A percentile compares a stretch with the other conserved stretches of the same genome.
Conservation (phyloP, 495 filamentous ascomycete species). For the Xylaria bambusicola region DNA sequence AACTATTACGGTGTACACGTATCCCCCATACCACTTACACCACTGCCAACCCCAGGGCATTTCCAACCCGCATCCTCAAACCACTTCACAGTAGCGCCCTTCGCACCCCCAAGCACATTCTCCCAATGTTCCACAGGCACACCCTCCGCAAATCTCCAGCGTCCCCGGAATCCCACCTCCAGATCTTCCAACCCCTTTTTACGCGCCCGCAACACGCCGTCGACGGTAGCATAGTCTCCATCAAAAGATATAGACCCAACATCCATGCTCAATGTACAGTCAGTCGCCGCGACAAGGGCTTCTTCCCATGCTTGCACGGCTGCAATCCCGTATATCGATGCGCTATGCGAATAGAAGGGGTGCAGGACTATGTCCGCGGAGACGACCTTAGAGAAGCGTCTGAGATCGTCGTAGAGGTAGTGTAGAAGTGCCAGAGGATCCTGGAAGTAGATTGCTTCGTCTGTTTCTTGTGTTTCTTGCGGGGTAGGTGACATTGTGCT, state of each 20-base stretch:
- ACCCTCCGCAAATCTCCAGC: background rate
- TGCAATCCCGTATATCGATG: conserved; percentile 19
- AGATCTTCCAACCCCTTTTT: background rate
- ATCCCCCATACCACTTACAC: too few species aligned
- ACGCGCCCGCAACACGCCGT: conserved; percentile 7
- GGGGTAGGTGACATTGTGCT: too few species aligned
- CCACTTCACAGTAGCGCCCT: background rate
- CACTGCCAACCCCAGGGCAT: too few species aligned
- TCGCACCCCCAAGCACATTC: background rate
- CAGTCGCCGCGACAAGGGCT: conserved; percentile 22
- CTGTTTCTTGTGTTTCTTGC: too few species aligned
- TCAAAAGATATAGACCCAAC: conserved; percentile 23
- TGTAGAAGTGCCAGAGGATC: too few species aligned
- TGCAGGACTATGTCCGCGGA: conserved; percentile 26
- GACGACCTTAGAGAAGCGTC: conserved; percentile 23
- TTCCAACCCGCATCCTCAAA: background rate
- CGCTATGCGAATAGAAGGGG: conserved; percentile 17
- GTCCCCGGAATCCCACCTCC: background rate
- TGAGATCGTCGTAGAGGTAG: conserved; percentile 19
- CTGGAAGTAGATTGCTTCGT: too few species aligned
- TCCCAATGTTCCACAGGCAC: background rate
- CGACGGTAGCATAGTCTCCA: conserved; percentile 25
- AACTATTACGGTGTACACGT: too few species aligned
- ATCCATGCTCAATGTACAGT: conserved; percentile 28
- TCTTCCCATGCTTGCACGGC: conserved; percentile 31